Evolutionary conservation across 2,329 filamentous ascomycete species (phyloP), one percentile per base, ranked within the genome.

Genomic region (Sporothrix dimorphospora): DNA sequence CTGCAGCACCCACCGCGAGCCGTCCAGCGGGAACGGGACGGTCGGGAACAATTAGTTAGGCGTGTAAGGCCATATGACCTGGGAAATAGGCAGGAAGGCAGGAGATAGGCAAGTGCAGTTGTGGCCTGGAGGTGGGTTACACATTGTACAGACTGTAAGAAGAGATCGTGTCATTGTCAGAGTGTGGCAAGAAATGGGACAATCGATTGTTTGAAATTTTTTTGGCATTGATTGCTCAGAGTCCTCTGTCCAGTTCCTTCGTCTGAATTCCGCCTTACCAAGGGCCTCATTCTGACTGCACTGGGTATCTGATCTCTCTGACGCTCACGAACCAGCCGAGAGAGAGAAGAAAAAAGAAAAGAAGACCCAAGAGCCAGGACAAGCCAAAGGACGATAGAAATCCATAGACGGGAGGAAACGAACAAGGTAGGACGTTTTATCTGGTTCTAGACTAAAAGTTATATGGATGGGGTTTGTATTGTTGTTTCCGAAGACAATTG

Each of bases 381-480:
- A 55, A 53, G 47, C 47, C 27, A 51, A 24, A 51, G 9, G 45
- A 40, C 27, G 7, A 8, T 12, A 11, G 4, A 45, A n/a, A 49
- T 66, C 24, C 16, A 30, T 12, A 66, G 59, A 12, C 45, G 63
- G 27, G 42, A 66, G 42, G 38, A 61, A 12, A 38, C 40, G 24
- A 61, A 70, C 34, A 19, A 47, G 53, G 51, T 3, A 34, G n/a
- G n/a, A 2, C n/a, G 12, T 42, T 55, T 57, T 55, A 42, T 42
- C 49, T 57, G n/a, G 49, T 55, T 69, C 49, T 69, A 70, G 11
- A 63, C 27, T 38, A 70, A 63, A 66, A 49, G 53, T 53, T 51
- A 53, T 53, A 40, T 57, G 27, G 47, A 30, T 69, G 49, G 16
- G 30, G 27, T 8, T 45, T 55, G 66, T 53, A 2, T 45, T 42